phyloP scores from a whole-genome alignment of 2,329 filamentous ascomycete species.

The Xylariaceae sp. region DNA sequence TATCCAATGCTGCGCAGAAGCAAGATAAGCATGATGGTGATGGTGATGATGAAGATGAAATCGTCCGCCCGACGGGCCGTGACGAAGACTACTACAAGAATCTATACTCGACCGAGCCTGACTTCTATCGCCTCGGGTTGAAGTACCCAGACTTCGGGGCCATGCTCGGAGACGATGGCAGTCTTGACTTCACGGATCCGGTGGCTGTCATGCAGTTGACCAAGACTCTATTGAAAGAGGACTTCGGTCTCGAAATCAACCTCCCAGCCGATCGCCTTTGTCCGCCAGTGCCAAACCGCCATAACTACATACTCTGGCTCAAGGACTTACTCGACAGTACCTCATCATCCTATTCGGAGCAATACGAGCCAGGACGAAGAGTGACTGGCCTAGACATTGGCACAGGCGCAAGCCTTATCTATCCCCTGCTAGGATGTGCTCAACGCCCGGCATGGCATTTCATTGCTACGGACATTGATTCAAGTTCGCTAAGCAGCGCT shows the following conservation, averaged over 20 bases:
- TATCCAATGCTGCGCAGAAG: neutral
- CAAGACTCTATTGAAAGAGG: conserved; percentile 65
- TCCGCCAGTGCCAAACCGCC: conserved; percentile 71
- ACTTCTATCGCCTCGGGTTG: conserved; percentile 26
- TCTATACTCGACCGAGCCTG: conserved; percentile 25
- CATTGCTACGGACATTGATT: conserved; percentile 73
- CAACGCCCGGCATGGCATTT: conserved; percentile 67
- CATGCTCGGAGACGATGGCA: conserved; percentile 31
- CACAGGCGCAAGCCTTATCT: conserved; percentile 87
- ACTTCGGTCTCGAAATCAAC: conserved; percentile 68
- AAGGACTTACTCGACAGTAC: conserved; percentile 74
- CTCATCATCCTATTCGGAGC: conserved; percentile 45
- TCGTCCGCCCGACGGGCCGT: neutral
- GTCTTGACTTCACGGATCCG: conserved; percentile 77
- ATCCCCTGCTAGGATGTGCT: conserved; percentile 72
- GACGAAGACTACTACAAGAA: conserved; percentile 25
- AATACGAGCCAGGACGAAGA: conserved; percentile 40
- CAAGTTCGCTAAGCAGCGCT: conserved; percentile 61
- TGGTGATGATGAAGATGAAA: neutral
- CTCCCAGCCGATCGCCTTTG: conserved; percentile 77
- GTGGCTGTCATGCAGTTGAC: conserved; percentile 74
- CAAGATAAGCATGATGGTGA: no score
- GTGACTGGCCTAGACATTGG: conserved; percentile 77
- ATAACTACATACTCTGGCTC: conserved; percentile 89
- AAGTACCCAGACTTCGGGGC: conserved; percentile 25